A percentile compares a stretch with the other conserved stretches of the same genome.
Conservation (phyloP, 2,329 filamentous ascomycete species). For the Grosmannia huntii region DNA sequence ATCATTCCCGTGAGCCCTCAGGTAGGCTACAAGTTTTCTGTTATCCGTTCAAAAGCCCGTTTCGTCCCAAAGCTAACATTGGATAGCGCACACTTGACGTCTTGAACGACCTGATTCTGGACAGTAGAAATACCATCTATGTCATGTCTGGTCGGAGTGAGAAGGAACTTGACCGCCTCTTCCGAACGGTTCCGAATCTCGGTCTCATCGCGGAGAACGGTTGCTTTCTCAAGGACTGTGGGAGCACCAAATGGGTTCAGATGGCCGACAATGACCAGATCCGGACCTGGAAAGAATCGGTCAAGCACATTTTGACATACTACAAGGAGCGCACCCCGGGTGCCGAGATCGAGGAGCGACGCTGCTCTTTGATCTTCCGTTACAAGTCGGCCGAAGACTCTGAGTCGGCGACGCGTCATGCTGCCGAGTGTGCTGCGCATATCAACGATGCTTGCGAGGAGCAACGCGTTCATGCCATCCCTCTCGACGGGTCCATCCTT, state of each 20-base stretch:
- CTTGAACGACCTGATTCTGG: conserved; percentile 66
- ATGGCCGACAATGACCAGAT: conserved; percentile 63
- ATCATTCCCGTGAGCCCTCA: conserved; percentile 77
- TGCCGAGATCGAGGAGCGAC: conserved; percentile 78
- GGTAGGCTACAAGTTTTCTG: conserved; percentile 16
- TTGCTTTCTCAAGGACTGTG: conserved; percentile 69
- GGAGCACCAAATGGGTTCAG: conserved; percentile 58
- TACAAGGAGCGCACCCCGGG: conserved; percentile 84
- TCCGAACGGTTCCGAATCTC: conserved; percentile 69
- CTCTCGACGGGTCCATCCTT: conserved; percentile 65
- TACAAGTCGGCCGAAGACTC: conserved; percentile 73
- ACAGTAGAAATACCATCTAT: conserved; percentile 75
- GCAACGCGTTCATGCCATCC: conserved; percentile 73
- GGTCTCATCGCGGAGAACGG: conserved; percentile 93
- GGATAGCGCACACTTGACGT: conserved; percentile 64
- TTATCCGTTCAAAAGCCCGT: too few species aligned
- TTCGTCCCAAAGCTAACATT: not conserved
- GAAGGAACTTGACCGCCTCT: conserved; percentile 76
- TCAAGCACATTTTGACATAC: conserved; percentile 73
- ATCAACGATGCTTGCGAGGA: conserved; percentile 87
- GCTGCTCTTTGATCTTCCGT: conserved; percentile 84
- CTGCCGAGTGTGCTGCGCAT: conserved; percentile 81
- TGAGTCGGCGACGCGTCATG: conserved; percentile 62
- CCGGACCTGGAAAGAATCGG: conserved; percentile 68
- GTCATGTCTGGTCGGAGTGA: conserved; percentile 85